Evolutionary conservation across 139 green algal genomes (phyloP), one percentile per base, ranked within the genome.

Genomic region (Chlamydomonas schloesseri): DNA sequence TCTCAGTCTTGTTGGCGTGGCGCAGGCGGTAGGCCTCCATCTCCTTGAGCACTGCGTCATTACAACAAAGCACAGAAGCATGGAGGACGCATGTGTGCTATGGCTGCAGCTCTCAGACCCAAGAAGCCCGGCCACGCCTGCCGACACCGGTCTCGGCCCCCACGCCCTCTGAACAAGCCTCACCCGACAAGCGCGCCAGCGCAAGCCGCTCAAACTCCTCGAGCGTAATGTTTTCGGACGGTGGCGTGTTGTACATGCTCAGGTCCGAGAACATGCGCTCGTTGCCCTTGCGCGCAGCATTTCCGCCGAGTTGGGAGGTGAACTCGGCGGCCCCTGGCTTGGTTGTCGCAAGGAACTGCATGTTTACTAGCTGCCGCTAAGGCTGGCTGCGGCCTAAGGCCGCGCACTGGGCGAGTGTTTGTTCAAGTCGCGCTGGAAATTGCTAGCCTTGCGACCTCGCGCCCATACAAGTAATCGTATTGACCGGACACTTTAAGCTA

Each of bases 181-280:
- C 69, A 97, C 96, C 95, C 80, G 91, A 81, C 75, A 99, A 86
- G 0, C 97, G 88, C 73, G 98, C 95, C 34, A 99, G 83, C 0
- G 97, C 97, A 71, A 96, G 95, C 62, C 88, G 86, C 82, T 99
- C 97, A 93, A 99, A 98, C 62, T 99, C 96, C 83, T 99, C 97
- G 18, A 99, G 88, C 0, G 91, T 90, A 1, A 99, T 93, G 28
- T 98, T 94, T 0, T 93, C 93, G 0, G 73, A 64, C 0, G 97
- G 97, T 17, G 90, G 77, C 31, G 93, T 83, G 21, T 37, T 57
- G 82, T 99, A 99, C 94, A 99, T 94, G 76, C 77, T 93, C 26
- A 96, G 58, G 72, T 82, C 83, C 9, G 67, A 68, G 3, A 85
- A 47, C 67, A 85, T 85, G 6, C 79, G 67, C 37, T 85, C 79